A percentile compares a stretch with the other conserved stretches of the same genome.
These are phyloP conservation scores for Phialocephala sp. DNA, from an alignment of 2,329 filamentous ascomycete genomes.

Conservation along the genomic window DNA sequence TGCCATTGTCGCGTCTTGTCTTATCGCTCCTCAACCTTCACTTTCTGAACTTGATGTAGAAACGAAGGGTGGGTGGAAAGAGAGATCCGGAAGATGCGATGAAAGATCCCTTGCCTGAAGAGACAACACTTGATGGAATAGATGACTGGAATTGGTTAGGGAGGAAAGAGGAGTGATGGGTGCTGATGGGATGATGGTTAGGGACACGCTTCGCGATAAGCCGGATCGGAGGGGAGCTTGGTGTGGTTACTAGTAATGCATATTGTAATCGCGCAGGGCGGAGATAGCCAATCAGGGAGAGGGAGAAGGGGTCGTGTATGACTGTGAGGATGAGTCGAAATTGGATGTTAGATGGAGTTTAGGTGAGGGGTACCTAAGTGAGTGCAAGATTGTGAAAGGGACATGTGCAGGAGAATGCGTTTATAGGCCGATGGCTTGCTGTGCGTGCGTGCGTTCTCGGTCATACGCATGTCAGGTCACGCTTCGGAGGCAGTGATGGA, in stretches of 20 bases:
- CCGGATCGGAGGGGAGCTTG: conserved; percentile 4
- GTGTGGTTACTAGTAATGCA: conserved; percentile 20
- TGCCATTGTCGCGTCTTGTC: conserved; percentile 49
- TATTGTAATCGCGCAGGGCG: conserved; percentile 10
- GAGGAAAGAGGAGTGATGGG: conserved; percentile 7
- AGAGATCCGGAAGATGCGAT: neutral
- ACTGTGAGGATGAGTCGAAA: conserved; percentile 14
- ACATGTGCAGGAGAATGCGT: neutral
- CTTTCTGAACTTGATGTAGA: neutral
- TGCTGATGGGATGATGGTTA: conserved; percentile 7
- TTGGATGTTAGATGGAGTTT: neutral
- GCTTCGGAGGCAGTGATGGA: neutral
- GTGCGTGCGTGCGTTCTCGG: neutral
- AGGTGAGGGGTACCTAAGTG: neutral
- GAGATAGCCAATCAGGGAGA: conserved; percentile 25
- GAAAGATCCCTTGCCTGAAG: conserved; percentile 16
- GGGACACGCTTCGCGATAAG: conserved; percentile 27
- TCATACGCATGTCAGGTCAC: neutral
- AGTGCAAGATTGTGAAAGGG: neutral
- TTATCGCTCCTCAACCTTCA: neutral
- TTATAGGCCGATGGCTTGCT: neutral
- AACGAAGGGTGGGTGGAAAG: neutral
- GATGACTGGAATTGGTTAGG: neutral
- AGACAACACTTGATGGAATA: neutral
- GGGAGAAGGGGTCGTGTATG: conserved; percentile 18